phyloP scores from a whole-genome alignment of 2,329 filamentous ascomycete genomes.

The Talaromyces sp. region DNA sequence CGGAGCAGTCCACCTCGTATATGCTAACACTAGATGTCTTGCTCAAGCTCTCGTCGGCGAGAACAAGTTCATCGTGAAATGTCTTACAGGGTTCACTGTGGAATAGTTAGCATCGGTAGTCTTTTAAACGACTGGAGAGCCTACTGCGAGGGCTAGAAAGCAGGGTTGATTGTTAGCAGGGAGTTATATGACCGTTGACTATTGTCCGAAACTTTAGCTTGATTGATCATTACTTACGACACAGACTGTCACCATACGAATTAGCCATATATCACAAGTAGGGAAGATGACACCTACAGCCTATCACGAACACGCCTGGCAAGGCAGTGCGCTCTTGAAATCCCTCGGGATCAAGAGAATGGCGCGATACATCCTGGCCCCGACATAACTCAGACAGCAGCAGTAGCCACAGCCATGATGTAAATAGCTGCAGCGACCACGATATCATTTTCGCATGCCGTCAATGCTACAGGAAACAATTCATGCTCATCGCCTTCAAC shows the following conservation, averaged over 20 bases:
- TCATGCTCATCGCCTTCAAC: neutral
- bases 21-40: constrained; percentile 9
- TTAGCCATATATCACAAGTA: neutral
- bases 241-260: neutral
- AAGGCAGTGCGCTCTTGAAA: constrained; percentile 4
- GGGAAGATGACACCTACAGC: neutral
- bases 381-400: neutral
- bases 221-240: constrained; percentile 2
- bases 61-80: constrained; percentile 1
- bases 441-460: neutral
- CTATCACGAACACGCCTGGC: constrained; percentile 10
- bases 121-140: neutral
- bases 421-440: neutral
- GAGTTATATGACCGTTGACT: neutral
- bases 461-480: neutral
- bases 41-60: constrained; percentile 7
- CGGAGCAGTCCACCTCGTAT: constrained; percentile 14
- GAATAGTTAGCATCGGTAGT: neutral
- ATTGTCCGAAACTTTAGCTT: neutral
- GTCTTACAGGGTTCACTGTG: constrained; percentile 12
- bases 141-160: constrained; percentile 13
- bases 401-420: neutral
- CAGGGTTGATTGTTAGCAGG: neutral
- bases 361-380: neutral
- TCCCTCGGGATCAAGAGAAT: neutral